Percentiles rank a stretch among this genome's conserved stretches.
phyloP scores from a whole-genome alignment of 441 rosid species.

The Populus hybrid region DNA sequence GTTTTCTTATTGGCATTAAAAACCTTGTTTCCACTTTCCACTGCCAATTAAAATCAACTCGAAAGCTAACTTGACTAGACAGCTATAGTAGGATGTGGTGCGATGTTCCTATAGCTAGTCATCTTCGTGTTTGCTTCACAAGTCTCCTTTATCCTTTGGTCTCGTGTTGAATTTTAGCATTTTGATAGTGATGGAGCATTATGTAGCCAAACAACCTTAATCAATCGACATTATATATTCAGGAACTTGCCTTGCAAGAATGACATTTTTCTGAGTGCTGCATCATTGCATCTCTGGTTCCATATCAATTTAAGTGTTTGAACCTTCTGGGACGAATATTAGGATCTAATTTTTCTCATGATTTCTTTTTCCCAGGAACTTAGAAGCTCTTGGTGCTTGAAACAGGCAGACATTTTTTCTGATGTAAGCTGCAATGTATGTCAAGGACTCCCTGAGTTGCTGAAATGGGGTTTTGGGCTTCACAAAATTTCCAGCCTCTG shows the following conservation, averaged over 20 bases:
- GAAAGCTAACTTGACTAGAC: not conserved
- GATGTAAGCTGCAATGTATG: not conserved
- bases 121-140: too few species aligned
- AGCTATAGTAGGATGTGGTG: not conserved
- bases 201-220: not conserved
- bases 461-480: not conserved
- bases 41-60: not conserved
- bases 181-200: not conserved
- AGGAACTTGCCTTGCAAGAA: not conserved
- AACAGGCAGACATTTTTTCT: not conserved
- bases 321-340: not conserved
- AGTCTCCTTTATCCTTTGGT: not conserved
- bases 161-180: not conserved
- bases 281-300: not conserved
- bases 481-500: not conserved
- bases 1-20: not conserved
- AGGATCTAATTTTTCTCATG: not conserved
- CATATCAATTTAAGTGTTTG: not conserved
- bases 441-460: not conserved
- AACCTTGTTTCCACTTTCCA: not conserved
- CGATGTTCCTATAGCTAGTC: not conserved
- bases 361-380: slow-evolving; percentile 12
- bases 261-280: not conserved
- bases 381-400: slow-evolving; percentile 6
- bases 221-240: not conserved